phyloP scores from a whole-genome alignment of 345 rosid species.

The Populus pruinosa region DNA sequence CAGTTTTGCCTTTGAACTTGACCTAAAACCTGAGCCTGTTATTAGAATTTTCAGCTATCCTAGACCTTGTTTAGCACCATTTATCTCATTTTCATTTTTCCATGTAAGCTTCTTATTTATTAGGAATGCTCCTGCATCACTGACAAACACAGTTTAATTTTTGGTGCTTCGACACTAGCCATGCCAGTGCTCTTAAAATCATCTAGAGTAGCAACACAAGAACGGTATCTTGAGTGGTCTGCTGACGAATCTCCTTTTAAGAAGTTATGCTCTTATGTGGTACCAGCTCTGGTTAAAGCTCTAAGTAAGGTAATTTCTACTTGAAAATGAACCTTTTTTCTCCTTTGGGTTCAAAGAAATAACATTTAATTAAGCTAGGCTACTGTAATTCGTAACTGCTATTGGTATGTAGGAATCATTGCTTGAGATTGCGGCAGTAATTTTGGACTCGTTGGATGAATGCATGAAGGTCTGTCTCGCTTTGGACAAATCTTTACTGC shows the following conservation, averaged over 20 bases:
- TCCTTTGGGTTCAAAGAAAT: background rate
- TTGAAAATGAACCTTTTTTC: background rate
- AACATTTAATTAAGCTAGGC: background rate
- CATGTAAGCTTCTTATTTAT: background rate
- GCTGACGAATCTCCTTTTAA: background rate
- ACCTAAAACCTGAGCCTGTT: background rate
- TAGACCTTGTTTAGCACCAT: background rate
- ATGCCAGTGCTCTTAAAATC: constrained; percentile 16
- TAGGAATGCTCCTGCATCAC: background rate
- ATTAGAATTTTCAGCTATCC: background rate
- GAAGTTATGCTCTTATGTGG: background rate
- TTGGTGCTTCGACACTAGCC: background rate
- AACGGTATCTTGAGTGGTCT: background rate
- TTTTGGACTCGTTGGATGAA: constrained; percentile 7
- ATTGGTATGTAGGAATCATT: constrained; percentile 2
- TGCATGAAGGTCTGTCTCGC: constrained; percentile 11
- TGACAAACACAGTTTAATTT: background rate
- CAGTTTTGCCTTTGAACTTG: background rate
- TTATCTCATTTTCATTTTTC: background rate
- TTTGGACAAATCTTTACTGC: background rate
- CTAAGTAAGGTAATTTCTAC: constrained; percentile 2
- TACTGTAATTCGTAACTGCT: background rate
- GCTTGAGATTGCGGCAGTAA: background rate
- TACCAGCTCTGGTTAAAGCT: constrained; percentile 18
- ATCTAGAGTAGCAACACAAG: constrained; percentile 9